phyloP scores from a whole-genome alignment of 768 basidiomycete genomes.

The Amanita inopinata region DNA sequence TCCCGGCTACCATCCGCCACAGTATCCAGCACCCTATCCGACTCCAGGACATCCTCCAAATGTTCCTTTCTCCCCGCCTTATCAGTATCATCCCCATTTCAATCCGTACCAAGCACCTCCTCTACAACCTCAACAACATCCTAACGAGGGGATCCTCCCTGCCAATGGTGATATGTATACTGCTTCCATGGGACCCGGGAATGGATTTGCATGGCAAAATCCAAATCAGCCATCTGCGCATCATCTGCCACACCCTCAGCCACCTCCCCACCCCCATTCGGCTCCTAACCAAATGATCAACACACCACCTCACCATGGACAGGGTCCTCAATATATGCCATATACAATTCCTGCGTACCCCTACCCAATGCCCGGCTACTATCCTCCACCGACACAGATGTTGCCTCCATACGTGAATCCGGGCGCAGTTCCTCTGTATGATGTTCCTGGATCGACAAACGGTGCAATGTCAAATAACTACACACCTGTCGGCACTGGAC shows the following conservation, averaged over 20 bases:
- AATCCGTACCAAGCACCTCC: constrained; percentile 29
- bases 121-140: constrained; percentile 21
- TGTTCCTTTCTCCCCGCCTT: constrained; percentile 28
- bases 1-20: constrained; percentile 34
- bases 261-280: constrained; percentile 16
- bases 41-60: constrained; percentile 32
- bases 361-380: constrained; percentile 22
- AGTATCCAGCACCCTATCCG: constrained; percentile 43
- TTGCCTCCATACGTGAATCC: constrained; percentile 12
- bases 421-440: constrained; percentile 18
- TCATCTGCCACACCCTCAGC: constrained; percentile 23
- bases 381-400: constrained; percentile 13
- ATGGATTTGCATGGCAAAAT: constrained; percentile 31
- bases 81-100: constrained; percentile 30
- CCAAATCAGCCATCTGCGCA: constrained; percentile 22
- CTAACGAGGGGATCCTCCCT: constrained; percentile 24
- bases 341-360: constrained; percentile 18
- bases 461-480: constrained; percentile 16
- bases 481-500: constrained; percentile 10
- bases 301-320: constrained; percentile 18
- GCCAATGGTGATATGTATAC: constrained; percentile 24
- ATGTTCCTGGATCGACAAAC: constrained; percentile 19
- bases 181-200: constrained; percentile 22
- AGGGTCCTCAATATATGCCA: constrained; percentile 25
- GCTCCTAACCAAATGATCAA: constrained; percentile 14